These are phyloP conservation scores for Massariosphaeria phaeospora DNA, from an alignment of 495 filamentous ascomycete species.

Conservation along the genomic window DNA sequence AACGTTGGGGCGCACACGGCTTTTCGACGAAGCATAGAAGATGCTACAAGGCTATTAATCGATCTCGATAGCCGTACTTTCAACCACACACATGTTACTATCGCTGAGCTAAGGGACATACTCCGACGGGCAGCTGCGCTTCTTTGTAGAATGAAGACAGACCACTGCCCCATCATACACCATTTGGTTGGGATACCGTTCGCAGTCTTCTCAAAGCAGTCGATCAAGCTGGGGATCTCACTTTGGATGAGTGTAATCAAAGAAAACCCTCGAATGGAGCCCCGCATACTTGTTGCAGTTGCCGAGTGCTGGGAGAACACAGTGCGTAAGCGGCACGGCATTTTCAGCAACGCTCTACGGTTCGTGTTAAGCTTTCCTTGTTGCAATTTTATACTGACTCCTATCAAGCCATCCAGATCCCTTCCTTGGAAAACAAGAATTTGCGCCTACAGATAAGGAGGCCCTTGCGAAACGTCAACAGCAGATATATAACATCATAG, in stretches of 20 bases:
- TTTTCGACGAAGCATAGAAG: conserved; percentile 46
- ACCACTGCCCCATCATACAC: conserved; percentile 71
- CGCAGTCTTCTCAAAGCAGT: conserved; percentile 84
- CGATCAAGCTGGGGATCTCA: conserved; percentile 90
- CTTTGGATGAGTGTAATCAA: conserved; percentile 96
- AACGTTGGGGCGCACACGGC: background rate
- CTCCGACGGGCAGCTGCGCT: conserved; percentile 78
- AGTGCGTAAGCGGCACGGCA: conserved; percentile 65
- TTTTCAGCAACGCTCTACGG: conserved; percentile 72
- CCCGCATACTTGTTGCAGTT: conserved; percentile 76
- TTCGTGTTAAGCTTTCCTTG: conserved; percentile 37
- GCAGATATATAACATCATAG: conserved; percentile 67
- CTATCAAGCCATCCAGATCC: conserved; percentile 68
- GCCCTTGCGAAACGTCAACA: conserved; percentile 70
- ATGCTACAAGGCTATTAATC: conserved; percentile 53
- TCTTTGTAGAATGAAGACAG: conserved; percentile 66
- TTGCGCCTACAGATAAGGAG: conserved; percentile 81
- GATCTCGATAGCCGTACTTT: conserved; percentile 65
- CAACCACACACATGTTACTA: conserved; percentile 60
- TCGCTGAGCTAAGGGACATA: conserved; percentile 69
- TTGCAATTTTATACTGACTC: conserved; percentile 33
- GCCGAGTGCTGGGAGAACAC: conserved; percentile 81
- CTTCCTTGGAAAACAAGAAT: conserved; percentile 85
- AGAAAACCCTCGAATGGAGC: conserved; percentile 83
- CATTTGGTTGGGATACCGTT: conserved; percentile 90